A percentile compares a stretch with the other conserved stretches of the same genome.
Evolutionary conservation across 129 eudicot species (phyloP).

Genomic region (Mikania micrantha): DNA sequence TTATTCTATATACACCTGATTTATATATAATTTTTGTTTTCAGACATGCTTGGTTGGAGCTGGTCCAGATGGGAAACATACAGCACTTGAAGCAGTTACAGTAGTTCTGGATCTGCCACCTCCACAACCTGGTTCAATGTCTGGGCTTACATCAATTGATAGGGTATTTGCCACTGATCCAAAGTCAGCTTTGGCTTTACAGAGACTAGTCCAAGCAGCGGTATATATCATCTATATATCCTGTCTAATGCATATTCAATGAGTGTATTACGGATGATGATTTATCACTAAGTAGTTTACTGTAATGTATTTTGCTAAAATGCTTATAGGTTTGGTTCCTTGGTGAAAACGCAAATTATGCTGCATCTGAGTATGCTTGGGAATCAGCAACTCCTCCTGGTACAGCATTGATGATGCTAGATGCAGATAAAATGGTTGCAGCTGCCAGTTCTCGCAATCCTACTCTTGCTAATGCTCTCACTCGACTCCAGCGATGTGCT

Average conservation of each 20-base stretch:
- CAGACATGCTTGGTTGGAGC: slow-evolving; percentile 99
- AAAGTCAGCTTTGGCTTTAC: slow-evolving; percentile 90
- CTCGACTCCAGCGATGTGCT: slow-evolving; percentile 95
- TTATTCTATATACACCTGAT: background rate
- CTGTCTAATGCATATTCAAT: background rate
- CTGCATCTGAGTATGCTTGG: slow-evolving; percentile 99
- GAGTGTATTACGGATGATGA: slow-evolving; percentile 5
- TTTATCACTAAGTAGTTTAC: background rate
- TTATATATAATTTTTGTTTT: background rate
- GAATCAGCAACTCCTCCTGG: slow-evolving; percentile 99
- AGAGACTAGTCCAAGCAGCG: slow-evolving; percentile 95
- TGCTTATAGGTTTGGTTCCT: slow-evolving; percentile 88
- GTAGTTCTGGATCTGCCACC: slow-evolving; percentile 98
- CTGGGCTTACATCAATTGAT: slow-evolving; percentile 79
- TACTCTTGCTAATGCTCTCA: slow-evolving; percentile 82
- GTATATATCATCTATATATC: slow-evolving; percentile 33
- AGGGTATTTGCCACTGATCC: slow-evolving; percentile 92
- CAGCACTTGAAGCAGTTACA: slow-evolving; percentile 95
- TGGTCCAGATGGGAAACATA: slow-evolving; percentile 97
- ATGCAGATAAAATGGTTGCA: slow-evolving; percentile 99
- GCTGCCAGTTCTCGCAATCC: slow-evolving; percentile 99
- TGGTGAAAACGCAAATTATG: slow-evolving; percentile 99
- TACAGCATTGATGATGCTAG: slow-evolving; percentile 97
- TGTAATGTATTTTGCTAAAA: background rate
- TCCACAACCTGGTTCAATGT: slow-evolving; percentile 90